Evolutionary conservation across 2,329 filamentous ascomycete species (phyloP).

Genomic region (Calonectria ilicicola): DNA sequence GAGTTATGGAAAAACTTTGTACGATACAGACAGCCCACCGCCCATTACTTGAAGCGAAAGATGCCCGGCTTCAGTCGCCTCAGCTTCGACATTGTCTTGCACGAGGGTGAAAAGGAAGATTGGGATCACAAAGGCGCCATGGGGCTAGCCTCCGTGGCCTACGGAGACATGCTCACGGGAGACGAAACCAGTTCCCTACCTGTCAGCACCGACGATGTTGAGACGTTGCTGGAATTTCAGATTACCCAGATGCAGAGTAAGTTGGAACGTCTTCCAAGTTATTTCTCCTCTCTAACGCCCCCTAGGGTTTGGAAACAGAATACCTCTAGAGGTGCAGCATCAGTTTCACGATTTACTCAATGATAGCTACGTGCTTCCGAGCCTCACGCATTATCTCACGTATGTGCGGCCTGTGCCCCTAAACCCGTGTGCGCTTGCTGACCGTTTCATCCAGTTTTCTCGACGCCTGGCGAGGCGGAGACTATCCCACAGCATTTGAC

Average conservation of each 20-base stretch:
- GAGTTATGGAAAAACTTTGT: conserved; percentile 87
- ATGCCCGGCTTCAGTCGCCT: conserved; percentile 68
- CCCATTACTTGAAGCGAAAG: conserved; percentile 72
- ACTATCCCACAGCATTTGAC: conserved; percentile 91
- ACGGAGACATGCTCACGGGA: conserved; percentile 65
- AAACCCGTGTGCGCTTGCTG: conserved; percentile 14
- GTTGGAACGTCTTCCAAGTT: conserved; percentile 30
- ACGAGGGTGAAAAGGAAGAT: conserved; percentile 62
- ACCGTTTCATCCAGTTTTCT: conserved; percentile 73
- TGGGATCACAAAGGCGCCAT: conserved; percentile 59
- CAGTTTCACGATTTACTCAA: conserved; percentile 77
- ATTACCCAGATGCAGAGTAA: conserved; percentile 87
- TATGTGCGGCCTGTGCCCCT: conserved; percentile 43
- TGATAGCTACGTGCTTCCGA: conserved; percentile 76
- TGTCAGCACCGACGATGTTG: conserved; percentile 83
- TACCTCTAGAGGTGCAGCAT: conserved; percentile 79
- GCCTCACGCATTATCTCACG: conserved; percentile 81
- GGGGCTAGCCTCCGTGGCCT: conserved; percentile 60
- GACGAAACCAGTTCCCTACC: conserved; percentile 55
- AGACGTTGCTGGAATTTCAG: conserved; percentile 87
- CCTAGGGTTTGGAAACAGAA: conserved; percentile 78
- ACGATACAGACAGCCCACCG: conserved; percentile 82
- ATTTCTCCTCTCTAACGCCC: background rate
- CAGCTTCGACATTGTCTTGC: conserved; percentile 69
- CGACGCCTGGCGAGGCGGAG: conserved; percentile 91